phyloP scores from a whole-genome alignment of 2,329 filamentous ascomycete genomes.

The Alternaria hordeiaustralica region DNA sequence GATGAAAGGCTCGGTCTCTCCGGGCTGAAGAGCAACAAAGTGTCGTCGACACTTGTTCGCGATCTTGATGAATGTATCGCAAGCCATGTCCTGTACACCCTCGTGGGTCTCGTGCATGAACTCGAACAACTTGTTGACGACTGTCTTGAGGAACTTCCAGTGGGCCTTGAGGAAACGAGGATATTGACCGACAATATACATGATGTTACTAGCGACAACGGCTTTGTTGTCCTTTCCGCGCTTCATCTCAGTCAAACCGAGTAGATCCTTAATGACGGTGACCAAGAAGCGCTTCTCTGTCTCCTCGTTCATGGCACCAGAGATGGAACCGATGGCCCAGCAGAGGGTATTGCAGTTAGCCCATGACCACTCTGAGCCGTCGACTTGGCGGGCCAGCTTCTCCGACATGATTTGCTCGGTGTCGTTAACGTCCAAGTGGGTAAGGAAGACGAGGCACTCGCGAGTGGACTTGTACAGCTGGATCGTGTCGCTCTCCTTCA shows the following conservation, averaged over 20 bases:
- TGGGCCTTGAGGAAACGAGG: conserved; percentile 98
- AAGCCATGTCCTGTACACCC: conserved; percentile 99
- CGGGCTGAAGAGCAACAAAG: conserved; percentile 94
- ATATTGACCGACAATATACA: conserved; percentile 99
- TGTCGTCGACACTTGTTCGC: conserved; percentile 97
- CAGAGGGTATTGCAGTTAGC: conserved; percentile 99
- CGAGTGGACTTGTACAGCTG: conserved; percentile 99
- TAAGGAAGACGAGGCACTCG: conserved; percentile 95
- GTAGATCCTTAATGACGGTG: conserved; percentile 96
- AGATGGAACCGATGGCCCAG: conserved; percentile 99
- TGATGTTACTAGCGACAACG: conserved; percentile 98
- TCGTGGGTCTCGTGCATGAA: conserved; percentile 99
- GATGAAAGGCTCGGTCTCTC: conserved; percentile 94
- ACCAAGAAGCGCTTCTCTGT: conserved; percentile 98
- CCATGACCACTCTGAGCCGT: conserved; percentile 98
- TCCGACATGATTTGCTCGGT: conserved; percentile 99
- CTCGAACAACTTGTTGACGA: conserved; percentile 99
- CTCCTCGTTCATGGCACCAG: conserved; percentile 98
- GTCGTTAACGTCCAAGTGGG: conserved; percentile 95
- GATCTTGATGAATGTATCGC: conserved; percentile 99
- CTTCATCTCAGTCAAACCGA: conserved; percentile 98
- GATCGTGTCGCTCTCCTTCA: conserved; percentile 98
- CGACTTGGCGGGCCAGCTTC: conserved; percentile 93
- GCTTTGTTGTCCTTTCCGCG: conserved; percentile 99
- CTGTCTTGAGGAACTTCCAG: conserved; percentile 99